Base-by-base conservation (phyloP, 768 basidiomycete species). In the Kwoniella dejecticola region DNA sequence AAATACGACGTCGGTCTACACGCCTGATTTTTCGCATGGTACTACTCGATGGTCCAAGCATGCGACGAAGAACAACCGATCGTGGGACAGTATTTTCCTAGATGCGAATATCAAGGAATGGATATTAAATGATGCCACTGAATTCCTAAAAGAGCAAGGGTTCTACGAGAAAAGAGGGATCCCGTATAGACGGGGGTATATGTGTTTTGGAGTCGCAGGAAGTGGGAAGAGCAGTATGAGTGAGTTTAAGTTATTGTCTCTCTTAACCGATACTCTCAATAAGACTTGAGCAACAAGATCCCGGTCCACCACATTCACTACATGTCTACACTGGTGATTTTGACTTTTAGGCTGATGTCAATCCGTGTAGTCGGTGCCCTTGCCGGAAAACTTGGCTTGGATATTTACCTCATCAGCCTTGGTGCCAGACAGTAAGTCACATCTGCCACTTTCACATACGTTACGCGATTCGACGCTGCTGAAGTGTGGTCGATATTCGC, bases 301-400 rank as follows among this genome's bases (percentile, higher is more conserved):
- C 42, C 21, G 42, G 6, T 44, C 42, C 6, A 44, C n/a, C n/a
- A n/a, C n/a, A n/a, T n/a, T n/a, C n/a, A n/a, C n/a, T n/a, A n/a
- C n/a, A n/a, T n/a, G n/a, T n/a, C n/a, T n/a, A n/a, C n/a, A n/a
- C n/a, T n/a, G n/a, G n/a, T n/a, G n/a, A n/a, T n/a, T 27, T 5
- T 15, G 3, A 17, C 41, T 31, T 24, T 21, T 21, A n/a, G n/a
- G n/a, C n/a, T n/a, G n/a, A n/a, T 38, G 36, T 38, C 17, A 38
- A 8, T 8, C 36, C 41, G 17, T 21, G 7, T 24, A 60, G 57
- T 61, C 71, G 89, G 91, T 67, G 85, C 90, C 15, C 85, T 92
- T 31, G 91, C 91, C 3, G 36, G 36, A 3, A 52, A 63, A 26
- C 64, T 66, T 23, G n/a, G 24, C 1, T 41, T 66, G 23, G 54